Percentiles rank a stretch among this genome's conserved stretches.
These are phyloP conservation scores for Apiotrichum laibachii DNA, from an alignment of 1,284 basidiomycete genomes.

Conservation along the genomic window DNA sequence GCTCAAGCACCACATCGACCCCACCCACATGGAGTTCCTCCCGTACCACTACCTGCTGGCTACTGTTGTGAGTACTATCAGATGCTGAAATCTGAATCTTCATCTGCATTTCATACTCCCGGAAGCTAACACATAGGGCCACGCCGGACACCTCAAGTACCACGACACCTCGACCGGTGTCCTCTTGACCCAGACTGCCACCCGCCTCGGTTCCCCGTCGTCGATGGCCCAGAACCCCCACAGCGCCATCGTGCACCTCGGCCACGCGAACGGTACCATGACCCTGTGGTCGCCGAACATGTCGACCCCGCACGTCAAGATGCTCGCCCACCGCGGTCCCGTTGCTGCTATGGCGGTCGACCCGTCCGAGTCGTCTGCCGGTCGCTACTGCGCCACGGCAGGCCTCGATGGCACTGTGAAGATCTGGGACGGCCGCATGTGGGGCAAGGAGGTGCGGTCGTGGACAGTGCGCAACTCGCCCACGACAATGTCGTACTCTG, in stretches of 20 bases:
- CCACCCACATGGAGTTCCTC: slow-evolving; percentile 84
- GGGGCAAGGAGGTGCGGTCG: slow-evolving; percentile 78
- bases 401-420: slow-evolving; percentile 88
- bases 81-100: not conserved
- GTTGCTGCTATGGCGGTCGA: slow-evolving; percentile 80
- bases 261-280: slow-evolving; percentile 78
- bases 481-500: slow-evolving; percentile 53
- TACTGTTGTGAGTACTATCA: slow-evolving; percentile 63
- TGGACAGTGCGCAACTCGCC: slow-evolving; percentile 67
- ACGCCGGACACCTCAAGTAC: slow-evolving; percentile 88
- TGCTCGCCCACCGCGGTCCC: slow-evolving; percentile 87
- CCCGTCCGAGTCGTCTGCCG: slow-evolving; percentile 64
- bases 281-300: slow-evolving; percentile 96
- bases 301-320: slow-evolving; percentile 82
- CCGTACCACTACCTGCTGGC: slow-evolving; percentile 95
- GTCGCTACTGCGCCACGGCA: slow-evolving; percentile 85
- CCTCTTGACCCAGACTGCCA: slow-evolving; percentile 83
- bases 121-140: slow-evolving; percentile 59
- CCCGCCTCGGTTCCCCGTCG: slow-evolving; percentile 78
- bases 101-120: no score
- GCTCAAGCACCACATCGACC: slow-evolving; percentile 72
- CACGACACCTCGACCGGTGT: slow-evolving; percentile 94
- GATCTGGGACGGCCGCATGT: slow-evolving; percentile 92
- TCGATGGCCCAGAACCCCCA: slow-evolving; percentile 89
- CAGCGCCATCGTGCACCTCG: slow-evolving; percentile 88